These are phyloP conservation scores for Elsinoe fawcettii DNA, from an alignment of 2,329 filamentous ascomycete genomes.

Conservation along the genomic window DNA sequence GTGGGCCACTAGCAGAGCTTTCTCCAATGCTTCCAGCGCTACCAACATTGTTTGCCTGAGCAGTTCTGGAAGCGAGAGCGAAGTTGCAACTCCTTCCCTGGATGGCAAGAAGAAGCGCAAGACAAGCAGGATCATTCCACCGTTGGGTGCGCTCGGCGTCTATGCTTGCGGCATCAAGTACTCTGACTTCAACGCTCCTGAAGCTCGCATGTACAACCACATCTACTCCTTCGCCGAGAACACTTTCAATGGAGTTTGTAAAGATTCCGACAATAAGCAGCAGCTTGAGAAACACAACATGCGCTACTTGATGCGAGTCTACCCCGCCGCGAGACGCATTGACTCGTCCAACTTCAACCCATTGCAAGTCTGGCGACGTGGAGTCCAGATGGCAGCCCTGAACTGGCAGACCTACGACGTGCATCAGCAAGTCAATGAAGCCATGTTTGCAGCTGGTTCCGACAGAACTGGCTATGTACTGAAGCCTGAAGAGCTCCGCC, in stretches of 20 bases:
- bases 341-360: slow-evolving; percentile 93
- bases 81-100: slow-evolving; percentile 48
- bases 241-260: slow-evolving; percentile 74
- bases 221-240: slow-evolving; percentile 92
- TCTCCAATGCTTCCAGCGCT: slow-evolving; percentile 48
- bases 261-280: slow-evolving; percentile 65
- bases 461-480: slow-evolving; percentile 88
- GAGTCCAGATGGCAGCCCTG: slow-evolving; percentile 93
- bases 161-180: slow-evolving; percentile 75
- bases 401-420: slow-evolving; percentile 99
- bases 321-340: slow-evolving; percentile 74
- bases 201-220: slow-evolving; percentile 85
- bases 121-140: slow-evolving; percentile 75
- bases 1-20: slow-evolving; percentile 45
- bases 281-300: slow-evolving; percentile 84
- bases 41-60: slow-evolving; percentile 47
- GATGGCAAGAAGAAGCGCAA: slow-evolving; percentile 51
- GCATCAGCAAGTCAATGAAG: slow-evolving; percentile 91
- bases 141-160: slow-evolving; percentile 78
- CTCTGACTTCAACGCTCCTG: slow-evolving; percentile 65
- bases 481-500: slow-evolving; percentile 77
- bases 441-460: slow-evolving; percentile 88
- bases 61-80: slow-evolving; percentile 66
- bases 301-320: slow-evolving; percentile 85
- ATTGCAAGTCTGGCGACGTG: slow-evolving; percentile 84